Evolutionary conservation across 495 filamentous ascomycete genomes (phyloP), one percentile per base, ranked within the genome.

Genomic region (Hypoxylon fuscum): DNA sequence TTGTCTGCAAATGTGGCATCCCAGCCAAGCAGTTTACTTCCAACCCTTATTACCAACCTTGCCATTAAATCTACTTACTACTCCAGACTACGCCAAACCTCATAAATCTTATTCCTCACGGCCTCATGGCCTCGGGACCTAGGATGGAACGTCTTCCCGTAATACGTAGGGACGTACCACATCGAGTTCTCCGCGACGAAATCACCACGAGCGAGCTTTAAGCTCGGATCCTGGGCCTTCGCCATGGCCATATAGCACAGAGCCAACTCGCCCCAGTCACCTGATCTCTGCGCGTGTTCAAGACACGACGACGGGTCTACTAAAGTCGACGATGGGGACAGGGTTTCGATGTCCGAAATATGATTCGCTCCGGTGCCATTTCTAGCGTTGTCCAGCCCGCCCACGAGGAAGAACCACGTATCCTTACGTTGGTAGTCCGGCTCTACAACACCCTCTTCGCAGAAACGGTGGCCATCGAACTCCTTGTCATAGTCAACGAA

Each of bases 351-450:
- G 25, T 61, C 38, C 15, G 50, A 47, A 17, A 22, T 2, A 25
- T 34, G 63, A 31, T 44, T 37, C n/a, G 42, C 9, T 34, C 45
- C 40, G 10, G 51, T 57, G 14, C 44, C 48, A 40, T 63, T 58
- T 25, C 52, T 57, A 0, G 54, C 68, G 38, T 76, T 74, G 48
- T 80, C 78, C 6, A 32, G 21, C 3, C 74, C 76, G n/a, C 75
- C 74, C 6, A 78, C 74, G 46, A 76, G 72, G 55, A 81, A 82
- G 47, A 82, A 81, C 79, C 79, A 82, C 2, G 77, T 77, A 25
- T 80, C 74, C 6, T 31, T 49, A 15, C 74, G 69, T 12, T 53
- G 46, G 41, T 75, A 74, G 29, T 76, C 75, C 4, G 78, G 77
- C 58, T 83, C 80, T 11, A 50, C 53, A 7, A 80, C 75, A 7